Evolutionary conservation across 2,329 filamentous ascomycete genomes (phyloP), one percentile per base, ranked within the genome.

Genomic region (Colletotrichum spinosum): DNA sequence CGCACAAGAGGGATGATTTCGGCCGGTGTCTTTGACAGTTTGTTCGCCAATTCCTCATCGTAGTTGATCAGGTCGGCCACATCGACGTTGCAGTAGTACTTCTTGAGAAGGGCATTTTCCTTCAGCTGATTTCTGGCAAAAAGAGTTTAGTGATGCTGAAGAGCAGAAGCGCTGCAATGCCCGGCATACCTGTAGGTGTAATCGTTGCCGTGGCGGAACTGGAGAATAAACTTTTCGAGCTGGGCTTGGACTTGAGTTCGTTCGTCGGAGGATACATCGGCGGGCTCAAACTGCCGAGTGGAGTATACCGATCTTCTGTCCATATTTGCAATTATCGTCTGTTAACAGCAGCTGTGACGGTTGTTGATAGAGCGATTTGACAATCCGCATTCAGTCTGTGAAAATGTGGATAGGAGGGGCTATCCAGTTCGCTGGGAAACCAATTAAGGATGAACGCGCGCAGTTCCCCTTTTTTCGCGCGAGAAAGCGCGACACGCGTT

Each of bases 61-160:
- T 94, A 98, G 67, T 92, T 96, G 77, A 98, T 98, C 65, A 99
- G 83, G 77, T 99, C 95, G 68, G 92, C 93, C 72, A 99, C 93
- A 77, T 99, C 94, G 75, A 99, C 88, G 77, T 99, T 95, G 82
- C 96, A 97, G 78, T 91, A 97, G 81, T 94, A 98, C 72, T 94
- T 94, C 77, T 97, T 96, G 46, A 97, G 85, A 1, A 98, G 86
- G 8, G 96, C 94, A 81, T 99, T 99, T 76, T 98, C 94, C 72
- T 93, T 89, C 65, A 99, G 88, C 80, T 98, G 96, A 74, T 98
- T 95, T 86, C 96, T 97, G 72, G 4, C 11, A 6, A 44, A 11
- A 15, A 9, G n/a, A 13, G 4, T 37, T 74, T 25, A 73, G 69
- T 53, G 11, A 55, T 3, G 5, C 34, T 17, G 12, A 17, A 42